A percentile compares a stretch with the other conserved stretches of the same genome.
Evolutionary conservation across 164 flowering plant species (phyloP).

Genomic region (Protea cynaroides): DNA sequence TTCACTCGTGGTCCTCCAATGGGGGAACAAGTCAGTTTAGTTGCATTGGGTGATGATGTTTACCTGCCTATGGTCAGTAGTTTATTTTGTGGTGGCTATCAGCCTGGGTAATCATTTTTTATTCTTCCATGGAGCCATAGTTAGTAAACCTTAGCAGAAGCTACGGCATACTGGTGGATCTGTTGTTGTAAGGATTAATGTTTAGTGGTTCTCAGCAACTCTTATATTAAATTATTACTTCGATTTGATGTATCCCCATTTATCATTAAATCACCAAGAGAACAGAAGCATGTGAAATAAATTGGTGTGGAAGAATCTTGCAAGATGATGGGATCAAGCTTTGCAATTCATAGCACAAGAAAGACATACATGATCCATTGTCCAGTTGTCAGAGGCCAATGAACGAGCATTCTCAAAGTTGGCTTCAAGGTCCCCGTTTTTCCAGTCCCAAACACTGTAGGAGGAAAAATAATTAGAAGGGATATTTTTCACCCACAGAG

Average conservation of each 20-base stretch:
- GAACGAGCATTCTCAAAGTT: slow-evolving; percentile 72
- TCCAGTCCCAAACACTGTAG: slow-evolving; percentile 85
- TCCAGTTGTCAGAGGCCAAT: slow-evolving; percentile 78
- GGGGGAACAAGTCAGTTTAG: too few relatives aligned
- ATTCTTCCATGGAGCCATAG: background rate
- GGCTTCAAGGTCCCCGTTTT: slow-evolving; percentile 40
- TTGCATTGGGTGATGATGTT: too few relatives aligned
- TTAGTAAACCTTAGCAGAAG: background rate
- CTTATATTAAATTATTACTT: background rate
- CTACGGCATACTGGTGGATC: too few relatives aligned
- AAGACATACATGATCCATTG: slow-evolving; percentile 47
- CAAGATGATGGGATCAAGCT: background rate
- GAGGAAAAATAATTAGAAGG: slow-evolving; percentile 2
- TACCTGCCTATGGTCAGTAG: too few relatives aligned
- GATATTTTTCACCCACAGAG: background rate
- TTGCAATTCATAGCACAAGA: background rate
- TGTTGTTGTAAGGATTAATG: too few relatives aligned
- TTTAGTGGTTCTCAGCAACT: too few relatives aligned
- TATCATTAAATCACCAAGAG: background rate
- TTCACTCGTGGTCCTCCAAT: too few relatives aligned
- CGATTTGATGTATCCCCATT: background rate
- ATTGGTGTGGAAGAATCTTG: background rate
- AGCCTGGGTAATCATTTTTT: too few relatives aligned
- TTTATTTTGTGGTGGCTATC: too few relatives aligned
- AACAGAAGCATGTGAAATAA: background rate